Evolutionary conservation across 176 grass and related monocot species (phyloP).

Genomic region (Tillandsia fasciculata): DNA sequence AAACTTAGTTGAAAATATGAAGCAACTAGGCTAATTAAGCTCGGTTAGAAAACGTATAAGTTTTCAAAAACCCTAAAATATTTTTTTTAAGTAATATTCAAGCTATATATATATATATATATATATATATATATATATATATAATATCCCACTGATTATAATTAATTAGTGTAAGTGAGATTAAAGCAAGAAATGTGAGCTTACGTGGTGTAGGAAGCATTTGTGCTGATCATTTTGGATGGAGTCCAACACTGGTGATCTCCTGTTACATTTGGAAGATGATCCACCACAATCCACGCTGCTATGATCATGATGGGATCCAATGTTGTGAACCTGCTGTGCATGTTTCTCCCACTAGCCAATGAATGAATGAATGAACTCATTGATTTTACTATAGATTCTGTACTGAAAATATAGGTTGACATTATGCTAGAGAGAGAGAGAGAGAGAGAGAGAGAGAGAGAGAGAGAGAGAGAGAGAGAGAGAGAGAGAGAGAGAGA

Average conservation of each 20-base stretch:
- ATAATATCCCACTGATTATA: not conserved
- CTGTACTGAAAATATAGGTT: conserved; percentile 12
- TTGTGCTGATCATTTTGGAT: conserved; percentile 24
- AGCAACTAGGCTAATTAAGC: no score
- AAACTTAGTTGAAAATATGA: no score
- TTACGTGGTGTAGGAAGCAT: conserved; percentile 46
- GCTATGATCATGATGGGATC: conserved; percentile 17
- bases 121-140: no score
- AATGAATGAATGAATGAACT: not conserved
- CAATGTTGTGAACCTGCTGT: conserved; percentile 31
- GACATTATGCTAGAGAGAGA: conserved; percentile 22
- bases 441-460: conserved; percentile 5
- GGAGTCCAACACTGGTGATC: conserved; percentile 27
- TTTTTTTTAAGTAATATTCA: no score
- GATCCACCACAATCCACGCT: conserved; percentile 32
- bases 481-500: not conserved
- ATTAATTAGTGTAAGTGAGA: not conserved
- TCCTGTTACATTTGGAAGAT: conserved; percentile 36
- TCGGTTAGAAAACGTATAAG: no score
- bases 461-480: not conserved
- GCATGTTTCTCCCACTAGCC: conserved; percentile 18
- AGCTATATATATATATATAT: no score
- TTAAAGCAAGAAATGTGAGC: not conserved
- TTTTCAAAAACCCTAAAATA: no score
- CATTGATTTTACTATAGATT: not conserved